Conservation (phyloP, 2,329 filamentous ascomycete genomes). For the Diaporthe citri region DNA sequence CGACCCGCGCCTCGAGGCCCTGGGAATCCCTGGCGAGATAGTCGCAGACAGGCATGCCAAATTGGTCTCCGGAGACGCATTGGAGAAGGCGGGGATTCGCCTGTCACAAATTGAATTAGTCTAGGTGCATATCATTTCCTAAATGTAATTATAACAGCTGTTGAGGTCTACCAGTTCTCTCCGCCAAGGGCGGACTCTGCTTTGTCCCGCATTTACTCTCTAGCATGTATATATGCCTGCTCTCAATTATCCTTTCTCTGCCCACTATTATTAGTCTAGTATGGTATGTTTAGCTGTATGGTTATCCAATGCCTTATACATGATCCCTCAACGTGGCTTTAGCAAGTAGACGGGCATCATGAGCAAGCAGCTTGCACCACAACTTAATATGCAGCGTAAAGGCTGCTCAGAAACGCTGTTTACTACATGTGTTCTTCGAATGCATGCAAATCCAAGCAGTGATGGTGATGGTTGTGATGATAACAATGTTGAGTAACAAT, state of each 20-base stretch:
- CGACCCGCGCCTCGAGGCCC: not conserved
- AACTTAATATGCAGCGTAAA: not conserved
- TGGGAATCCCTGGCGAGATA: not conserved
- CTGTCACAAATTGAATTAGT: not conserved
- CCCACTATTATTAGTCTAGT: not conserved
- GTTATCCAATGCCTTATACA: not conserved
- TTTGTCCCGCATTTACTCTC: not conserved
- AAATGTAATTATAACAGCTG: not conserved
- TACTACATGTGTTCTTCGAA: not conserved
- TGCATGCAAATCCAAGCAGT: not conserved
- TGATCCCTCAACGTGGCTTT: not conserved
- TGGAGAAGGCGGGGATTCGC: not conserved
- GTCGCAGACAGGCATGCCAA: accelerated
- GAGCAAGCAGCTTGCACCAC: not conserved
- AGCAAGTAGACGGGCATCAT: not conserved
- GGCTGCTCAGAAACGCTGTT: no score
- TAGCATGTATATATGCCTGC: not conserved
- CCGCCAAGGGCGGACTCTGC: not conserved
- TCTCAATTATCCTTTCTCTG: not conserved
- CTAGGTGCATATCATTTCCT: not conserved
- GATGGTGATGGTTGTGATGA: not conserved
- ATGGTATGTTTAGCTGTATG: not conserved
- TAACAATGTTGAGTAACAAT: not conserved
- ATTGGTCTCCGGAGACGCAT: not conserved
- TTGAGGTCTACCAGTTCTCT: not conserved